Evolutionary conservation across 257 asterid genomes (phyloP), one percentile per base, ranked within the genome.

Genomic region (Solanum sparsipilum): DNA sequence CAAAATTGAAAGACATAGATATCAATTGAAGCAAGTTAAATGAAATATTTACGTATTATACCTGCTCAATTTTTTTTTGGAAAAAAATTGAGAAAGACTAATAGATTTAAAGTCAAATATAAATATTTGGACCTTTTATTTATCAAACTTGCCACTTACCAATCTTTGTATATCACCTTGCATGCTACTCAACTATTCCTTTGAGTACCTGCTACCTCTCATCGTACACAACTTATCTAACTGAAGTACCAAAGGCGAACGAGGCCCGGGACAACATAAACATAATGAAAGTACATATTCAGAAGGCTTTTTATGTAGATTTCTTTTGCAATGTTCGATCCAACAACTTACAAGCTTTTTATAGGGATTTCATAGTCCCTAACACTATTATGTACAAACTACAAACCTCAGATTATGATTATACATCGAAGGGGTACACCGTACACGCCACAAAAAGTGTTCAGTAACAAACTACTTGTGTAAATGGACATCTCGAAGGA

Each of bases 321-420:
- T 70, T 70, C 76, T 29, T 29, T 29, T 13, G 23, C 76, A 70
- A 70, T 70, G 79, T 10, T 72, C 2, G 65, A 39, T 41, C 36
- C 63, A 79, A 79, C 67, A 27, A 29, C 70, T 82, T 82, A 29
- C 68, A 48, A 82, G 68, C 1, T 81, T 81, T 81, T 41, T 39
- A 78, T 78, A n/a, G 83, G 58, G 56, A 75, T 23, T 75, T 75
- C 32, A 75, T 13, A n/a, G 65, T 46, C 18, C 6, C 68, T 81
- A 48, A 48, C 68, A 81, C 39, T 46, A 46, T 15, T 82, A 82
- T 82, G 85, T 82, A 82, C 85, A 48, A 81, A 27, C 68, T 81
- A 81, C 68, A 81, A 29, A 18, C 70, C 85, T 48, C 85, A 48
- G 16, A 9, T 29, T 58, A 82, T 48, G 34, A 20, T 29, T 82